Evolutionary conservation across 73 alveolate species (phyloP).

Genomic region (Paraurostyla sp.): DNA sequence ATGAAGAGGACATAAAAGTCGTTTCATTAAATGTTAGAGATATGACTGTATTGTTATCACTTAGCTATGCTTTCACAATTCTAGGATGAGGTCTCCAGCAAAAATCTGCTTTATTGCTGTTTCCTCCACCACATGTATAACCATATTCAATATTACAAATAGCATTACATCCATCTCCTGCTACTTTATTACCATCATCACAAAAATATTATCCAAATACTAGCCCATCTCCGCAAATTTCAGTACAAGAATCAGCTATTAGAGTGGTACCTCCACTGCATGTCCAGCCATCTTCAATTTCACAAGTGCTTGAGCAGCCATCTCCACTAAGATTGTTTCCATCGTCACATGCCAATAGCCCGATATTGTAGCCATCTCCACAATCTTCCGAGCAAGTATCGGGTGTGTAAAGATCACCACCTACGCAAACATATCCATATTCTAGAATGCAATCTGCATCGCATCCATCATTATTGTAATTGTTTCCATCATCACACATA

Average conservation of each 20-base stretch:
- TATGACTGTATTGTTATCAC: neutral
- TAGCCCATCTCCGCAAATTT: conserved; percentile 65
- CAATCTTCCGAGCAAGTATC: conserved; percentile 68
- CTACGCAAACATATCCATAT: conserved; percentile 47
- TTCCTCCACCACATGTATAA: conserved; percentile 40
- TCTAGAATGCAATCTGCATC: conserved; percentile 67
- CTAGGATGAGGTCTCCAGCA: conserved; percentile 57
- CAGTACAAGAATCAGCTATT: conserved; percentile 47
- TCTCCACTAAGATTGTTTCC: conserved; percentile 45
- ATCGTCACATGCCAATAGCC: conserved; percentile 30
- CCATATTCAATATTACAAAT: conserved; percentile 35
- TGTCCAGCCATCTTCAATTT: neutral
- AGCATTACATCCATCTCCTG: conserved; percentile 58
- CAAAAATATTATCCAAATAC: conserved; percentile 35
- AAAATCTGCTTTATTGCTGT: neutral
- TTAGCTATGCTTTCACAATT: neutral
- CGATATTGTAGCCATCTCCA: conserved; percentile 69
- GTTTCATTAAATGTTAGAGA: conserved; percentile 22
- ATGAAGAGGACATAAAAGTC: neutral
- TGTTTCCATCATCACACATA: conserved; percentile 80
- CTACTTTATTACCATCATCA: conserved; percentile 59
- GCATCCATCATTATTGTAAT: conserved; percentile 73
- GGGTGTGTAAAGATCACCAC: conserved; percentile 44
- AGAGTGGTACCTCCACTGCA: conserved; percentile 25
- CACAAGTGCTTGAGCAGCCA: conserved; percentile 46